These are phyloP conservation scores for Penicillium samsonianum DNA, from an alignment of 495 filamentous ascomycete species.

Conservation along the genomic window DNA sequence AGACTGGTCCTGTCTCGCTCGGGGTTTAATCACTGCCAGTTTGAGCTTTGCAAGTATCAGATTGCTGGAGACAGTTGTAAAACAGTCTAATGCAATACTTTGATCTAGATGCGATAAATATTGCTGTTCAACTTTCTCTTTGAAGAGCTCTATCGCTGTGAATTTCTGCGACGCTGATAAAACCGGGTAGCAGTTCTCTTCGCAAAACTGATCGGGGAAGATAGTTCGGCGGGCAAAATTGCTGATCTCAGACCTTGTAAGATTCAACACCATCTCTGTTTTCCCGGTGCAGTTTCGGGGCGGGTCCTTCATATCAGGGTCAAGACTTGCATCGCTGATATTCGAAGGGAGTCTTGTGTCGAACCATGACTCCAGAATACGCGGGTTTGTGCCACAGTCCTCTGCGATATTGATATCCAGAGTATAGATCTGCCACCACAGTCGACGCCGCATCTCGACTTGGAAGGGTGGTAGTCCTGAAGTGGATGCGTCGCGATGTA, in stretches of 20 bases:
- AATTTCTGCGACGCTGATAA: slow-evolving; percentile 46
- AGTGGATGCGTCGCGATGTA: not conserved
- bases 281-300: slow-evolving; percentile 52
- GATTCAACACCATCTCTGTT: slow-evolving; percentile 76
- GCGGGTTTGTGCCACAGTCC: slow-evolving; percentile 69
- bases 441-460: not conserved
- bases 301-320: slow-evolving; percentile 55
- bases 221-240: slow-evolving; percentile 35
- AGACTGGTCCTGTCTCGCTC: slow-evolving; percentile 7
- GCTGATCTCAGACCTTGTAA: slow-evolving; percentile 60
- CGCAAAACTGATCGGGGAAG: slow-evolving; percentile 28
- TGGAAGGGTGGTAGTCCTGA: not conserved
- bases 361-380: slow-evolving; percentile 60
- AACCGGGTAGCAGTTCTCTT: slow-evolving; percentile 18
- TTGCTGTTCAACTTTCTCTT: slow-evolving; percentile 58
- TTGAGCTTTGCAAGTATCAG: slow-evolving; percentile 63
- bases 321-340: slow-evolving; percentile 68
- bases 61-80: slow-evolving; percentile 52
- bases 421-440: slow-evolving; percentile 54
- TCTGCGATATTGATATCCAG: slow-evolving; percentile 71
- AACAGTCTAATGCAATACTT: slow-evolving; percentile 62
- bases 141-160: slow-evolving; percentile 56
- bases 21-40: slow-evolving; percentile 58
- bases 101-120: slow-evolving; percentile 54
- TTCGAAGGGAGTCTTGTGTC: slow-evolving; percentile 66